Evolutionary conservation across 495 filamentous ascomycete species (phyloP).

Genomic region (Aspergillus haitiensis): DNA sequence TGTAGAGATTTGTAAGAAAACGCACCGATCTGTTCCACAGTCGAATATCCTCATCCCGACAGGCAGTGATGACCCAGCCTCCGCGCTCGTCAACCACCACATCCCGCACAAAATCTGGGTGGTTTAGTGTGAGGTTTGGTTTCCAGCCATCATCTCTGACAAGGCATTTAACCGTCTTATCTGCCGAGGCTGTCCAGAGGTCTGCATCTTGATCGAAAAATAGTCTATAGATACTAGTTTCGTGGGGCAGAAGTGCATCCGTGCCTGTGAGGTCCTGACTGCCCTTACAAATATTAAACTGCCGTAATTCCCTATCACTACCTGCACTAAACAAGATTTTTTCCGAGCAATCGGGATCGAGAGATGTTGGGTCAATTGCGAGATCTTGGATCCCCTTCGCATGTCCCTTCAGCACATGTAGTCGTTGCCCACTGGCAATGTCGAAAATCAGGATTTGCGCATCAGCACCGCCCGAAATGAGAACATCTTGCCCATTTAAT

Average conservation of each 20-base stretch:
- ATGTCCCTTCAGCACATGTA: slow-evolving; percentile 77
- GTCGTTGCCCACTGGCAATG: slow-evolving; percentile 58
- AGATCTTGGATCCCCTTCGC: slow-evolving; percentile 75
- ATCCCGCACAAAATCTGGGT: slow-evolving; percentile 88
- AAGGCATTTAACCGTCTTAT: slow-evolving; percentile 77
- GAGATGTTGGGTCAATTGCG: slow-evolving; percentile 62
- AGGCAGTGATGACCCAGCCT: slow-evolving; percentile 86
- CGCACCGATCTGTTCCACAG: slow-evolving; percentile 74
- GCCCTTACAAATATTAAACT: slow-evolving; percentile 45
- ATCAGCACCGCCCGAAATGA: slow-evolving; percentile 87
- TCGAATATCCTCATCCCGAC: slow-evolving; percentile 86
- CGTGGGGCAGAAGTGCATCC: slow-evolving; percentile 73
- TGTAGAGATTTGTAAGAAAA: slow-evolving; percentile 9
- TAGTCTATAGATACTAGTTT: slow-evolving; percentile 84
- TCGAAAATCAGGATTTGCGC: slow-evolving; percentile 85
- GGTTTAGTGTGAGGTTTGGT: slow-evolving; percentile 66
- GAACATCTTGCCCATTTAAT: slow-evolving; percentile 58
- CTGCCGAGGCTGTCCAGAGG: slow-evolving; percentile 87
- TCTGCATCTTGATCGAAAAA: slow-evolving; percentile 73
- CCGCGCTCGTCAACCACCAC: slow-evolving; percentile 68
- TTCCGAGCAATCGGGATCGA: slow-evolving; percentile 36
- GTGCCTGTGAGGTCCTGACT: slow-evolving; percentile 46
- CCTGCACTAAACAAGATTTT: slow-evolving; percentile 71
- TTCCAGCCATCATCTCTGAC: slow-evolving; percentile 64
- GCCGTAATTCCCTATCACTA: slow-evolving; percentile 80